phyloP scores from a whole-genome alignment of 2,329 filamentous ascomycete genomes.

The Westerdykella aurantiaca region DNA sequence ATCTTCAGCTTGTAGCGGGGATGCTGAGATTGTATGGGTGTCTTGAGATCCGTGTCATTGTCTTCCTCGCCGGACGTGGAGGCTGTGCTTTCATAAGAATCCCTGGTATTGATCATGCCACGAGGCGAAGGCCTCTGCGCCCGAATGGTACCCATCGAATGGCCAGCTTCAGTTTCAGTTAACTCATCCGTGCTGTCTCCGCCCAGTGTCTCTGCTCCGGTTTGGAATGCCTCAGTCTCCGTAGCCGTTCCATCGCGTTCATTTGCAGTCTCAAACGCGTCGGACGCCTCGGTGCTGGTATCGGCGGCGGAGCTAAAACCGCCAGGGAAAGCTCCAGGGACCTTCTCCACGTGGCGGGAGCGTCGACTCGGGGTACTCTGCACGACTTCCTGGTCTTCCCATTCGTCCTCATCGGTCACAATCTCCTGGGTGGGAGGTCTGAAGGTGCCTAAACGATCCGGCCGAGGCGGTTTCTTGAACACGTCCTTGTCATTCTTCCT shows the following conservation, averaged over 20 bases:
- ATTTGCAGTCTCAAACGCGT: slow-evolving; percentile 67
- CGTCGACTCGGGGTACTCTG: slow-evolving; percentile 52
- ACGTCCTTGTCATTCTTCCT: slow-evolving; percentile 51
- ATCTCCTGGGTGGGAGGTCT: slow-evolving; percentile 72
- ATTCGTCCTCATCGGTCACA: slow-evolving; percentile 72
- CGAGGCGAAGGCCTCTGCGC: slow-evolving; percentile 39
- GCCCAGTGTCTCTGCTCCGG: slow-evolving; percentile 68
- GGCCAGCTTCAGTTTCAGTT: slow-evolving; percentile 72
- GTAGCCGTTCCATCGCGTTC: slow-evolving; percentile 64
- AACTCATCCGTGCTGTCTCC: slow-evolving; percentile 71
- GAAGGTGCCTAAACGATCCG: slow-evolving; percentile 67
- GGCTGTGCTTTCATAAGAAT: slow-evolving; percentile 78
- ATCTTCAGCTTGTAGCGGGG: slow-evolving; percentile 67
- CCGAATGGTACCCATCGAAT: slow-evolving; percentile 20
- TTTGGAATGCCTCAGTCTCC: slow-evolving; percentile 93
- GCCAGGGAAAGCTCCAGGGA: slow-evolving; percentile 27
- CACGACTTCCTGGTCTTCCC: slow-evolving; percentile 71
- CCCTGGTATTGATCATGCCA: slow-evolving; percentile 50
- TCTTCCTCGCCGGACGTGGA: slow-evolving; percentile 79
- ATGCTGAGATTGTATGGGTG: slow-evolving; percentile 58
- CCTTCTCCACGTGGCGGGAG: slow-evolving; percentile 17
- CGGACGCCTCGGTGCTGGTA: slow-evolving; percentile 52
- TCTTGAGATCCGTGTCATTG: slow-evolving; percentile 57
- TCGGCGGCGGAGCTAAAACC: slow-evolving; percentile 33
- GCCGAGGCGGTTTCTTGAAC: slow-evolving; percentile 71